Percentiles rank a stretch among this genome's conserved stretches.
phyloP scores from a whole-genome alignment of 2,329 filamentous ascomycete genomes.

The Aspergillus caelatus region DNA sequence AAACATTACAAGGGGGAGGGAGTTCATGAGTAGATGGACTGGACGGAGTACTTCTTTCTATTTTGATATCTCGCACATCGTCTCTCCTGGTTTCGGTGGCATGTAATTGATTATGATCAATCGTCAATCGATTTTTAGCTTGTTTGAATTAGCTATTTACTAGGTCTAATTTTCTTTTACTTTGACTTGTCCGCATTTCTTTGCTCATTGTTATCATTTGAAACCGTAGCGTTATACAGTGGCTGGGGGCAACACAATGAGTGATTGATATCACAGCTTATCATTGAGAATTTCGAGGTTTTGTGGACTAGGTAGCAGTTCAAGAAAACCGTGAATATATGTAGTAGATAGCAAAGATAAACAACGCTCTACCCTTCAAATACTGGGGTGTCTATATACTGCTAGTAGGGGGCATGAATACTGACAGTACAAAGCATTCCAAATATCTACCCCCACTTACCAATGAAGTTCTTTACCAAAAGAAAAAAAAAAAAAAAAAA shows the following conservation, averaged over 20 bases:
- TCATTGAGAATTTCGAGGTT: no score
- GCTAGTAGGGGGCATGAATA: no score
- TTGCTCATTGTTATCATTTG: neutral
- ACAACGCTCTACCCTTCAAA: no score
- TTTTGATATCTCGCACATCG: conserved; percentile 2
- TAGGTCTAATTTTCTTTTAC: neutral
- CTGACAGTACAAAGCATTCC: no score
- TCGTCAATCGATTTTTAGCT: conserved; percentile 9
- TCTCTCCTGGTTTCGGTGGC: conserved; percentile 3
- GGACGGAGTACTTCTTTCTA: neutral
- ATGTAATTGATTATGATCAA: conserved; percentile 5
- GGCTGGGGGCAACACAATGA: no score
- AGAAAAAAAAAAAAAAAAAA: neutral
- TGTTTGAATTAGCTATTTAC: conserved; percentile 4
- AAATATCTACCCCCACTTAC: no score
- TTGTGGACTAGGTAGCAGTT: no score
- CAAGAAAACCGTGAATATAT: no score
- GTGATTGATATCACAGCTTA: no score
- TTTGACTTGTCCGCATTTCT: neutral
- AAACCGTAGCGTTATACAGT: no score
- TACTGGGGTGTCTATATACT: no score
- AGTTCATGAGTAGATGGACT: conserved; percentile 1
- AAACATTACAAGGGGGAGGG: neutral
- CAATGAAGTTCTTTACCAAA: neutral
- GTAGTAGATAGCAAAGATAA: no score